These are phyloP conservation scores for Trypanosoma avium DNA, from an alignment of 208 protist species.

Conservation along the genomic window DNA sequence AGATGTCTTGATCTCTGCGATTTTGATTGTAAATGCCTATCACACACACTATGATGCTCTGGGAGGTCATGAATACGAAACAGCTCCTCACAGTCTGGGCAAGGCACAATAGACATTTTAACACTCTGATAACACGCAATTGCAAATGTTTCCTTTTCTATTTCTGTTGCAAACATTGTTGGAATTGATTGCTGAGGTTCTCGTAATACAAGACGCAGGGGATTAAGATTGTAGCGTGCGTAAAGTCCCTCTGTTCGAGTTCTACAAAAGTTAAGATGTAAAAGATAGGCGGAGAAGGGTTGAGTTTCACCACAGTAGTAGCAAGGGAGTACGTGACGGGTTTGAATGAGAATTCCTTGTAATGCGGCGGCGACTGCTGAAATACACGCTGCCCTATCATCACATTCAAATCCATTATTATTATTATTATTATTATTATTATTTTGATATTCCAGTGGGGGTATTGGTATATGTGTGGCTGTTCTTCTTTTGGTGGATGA, in stretches of 20 bases:
- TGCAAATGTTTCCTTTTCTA: slow-evolving; percentile 41
- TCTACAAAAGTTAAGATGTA: slow-evolving; percentile 58
- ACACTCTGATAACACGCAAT: slow-evolving; percentile 43
- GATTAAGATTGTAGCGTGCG: slow-evolving; percentile 26
- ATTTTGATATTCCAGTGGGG: too few relatives aligned
- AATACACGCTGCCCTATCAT: slow-evolving; percentile 19
- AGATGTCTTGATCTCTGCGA: background rate
- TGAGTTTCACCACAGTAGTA: slow-evolving; percentile 73
- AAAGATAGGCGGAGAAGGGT: slow-evolving; percentile 37
- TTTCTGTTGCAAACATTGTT: slow-evolving; percentile 14
- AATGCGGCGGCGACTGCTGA: slow-evolving; percentile 37
- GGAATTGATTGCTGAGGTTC: slow-evolving; percentile 26
- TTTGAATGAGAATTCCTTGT: slow-evolving; percentile 63
- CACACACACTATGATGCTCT: slow-evolving; percentile 71
- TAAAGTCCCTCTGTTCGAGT: slow-evolving; percentile 36
- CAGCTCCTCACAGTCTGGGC: slow-evolving; percentile 47
- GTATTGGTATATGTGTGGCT: too few relatives aligned
- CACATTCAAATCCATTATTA: background rate
- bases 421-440: too few relatives aligned
- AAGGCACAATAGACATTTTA: slow-evolving; percentile 58
- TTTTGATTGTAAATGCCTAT: slow-evolving; percentile 12
- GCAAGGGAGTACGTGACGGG: slow-evolving; percentile 65
- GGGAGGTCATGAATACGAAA: slow-evolving; percentile 70
- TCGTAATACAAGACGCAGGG: slow-evolving; percentile 21
- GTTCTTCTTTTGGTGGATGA: too few relatives aligned